Evolutionary conservation across 371 early-diverging fungal genomes (phyloP), one percentile per base, ranked within the genome.

Genomic region (Mucor saturninus): DNA sequence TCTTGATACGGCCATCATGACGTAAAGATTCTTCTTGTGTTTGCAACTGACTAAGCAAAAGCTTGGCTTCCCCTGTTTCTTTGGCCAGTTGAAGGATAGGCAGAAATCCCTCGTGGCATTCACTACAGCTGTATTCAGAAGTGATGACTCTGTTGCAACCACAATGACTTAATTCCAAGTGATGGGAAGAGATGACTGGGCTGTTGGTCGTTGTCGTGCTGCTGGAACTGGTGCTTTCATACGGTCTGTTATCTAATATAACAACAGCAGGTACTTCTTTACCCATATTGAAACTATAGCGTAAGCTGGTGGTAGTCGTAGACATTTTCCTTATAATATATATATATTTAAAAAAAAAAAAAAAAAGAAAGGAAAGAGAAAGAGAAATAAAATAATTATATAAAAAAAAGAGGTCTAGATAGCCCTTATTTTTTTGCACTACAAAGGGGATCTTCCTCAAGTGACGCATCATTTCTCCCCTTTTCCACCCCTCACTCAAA

Each of bases 201-300:
- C 67, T 67, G 43, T 58, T 67, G 6, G 59, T 62, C 6, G 60
- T 60, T 26, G 62, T 63, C 14, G 68, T 68, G 28, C 55, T 63
- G 32, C 55, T 63, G 32, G 26, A 39, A 39, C 67, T 66, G 35
- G 51, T 51, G n/a, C 31, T 26, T 21, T 66, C 61, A 45, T 56
- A 66, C 2, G 51, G 26, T 43, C 51, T 56, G n/a, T 21, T 21
- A 21, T 65, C 61, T 48, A 55, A 28, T 13, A 55, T 26, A 31
- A 65, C 50, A 7, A 51, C 43, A 1, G 26, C 13, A 6, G 59
- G 59, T 7, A 39, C 14, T 9, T 50, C 13, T 50, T 50, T 30
- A 50, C 11, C 13, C 9, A 50, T 8, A 30, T 50, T 30, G 28
- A 50, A 50, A 21, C 50, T 50, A 50, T 50, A 50, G 26, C 28